These are phyloP conservation scores for Physcomitrellopsis africana DNA, from an alignment of 225 moss, liverwort and hornwort species.

Conservation along the genomic window DNA sequence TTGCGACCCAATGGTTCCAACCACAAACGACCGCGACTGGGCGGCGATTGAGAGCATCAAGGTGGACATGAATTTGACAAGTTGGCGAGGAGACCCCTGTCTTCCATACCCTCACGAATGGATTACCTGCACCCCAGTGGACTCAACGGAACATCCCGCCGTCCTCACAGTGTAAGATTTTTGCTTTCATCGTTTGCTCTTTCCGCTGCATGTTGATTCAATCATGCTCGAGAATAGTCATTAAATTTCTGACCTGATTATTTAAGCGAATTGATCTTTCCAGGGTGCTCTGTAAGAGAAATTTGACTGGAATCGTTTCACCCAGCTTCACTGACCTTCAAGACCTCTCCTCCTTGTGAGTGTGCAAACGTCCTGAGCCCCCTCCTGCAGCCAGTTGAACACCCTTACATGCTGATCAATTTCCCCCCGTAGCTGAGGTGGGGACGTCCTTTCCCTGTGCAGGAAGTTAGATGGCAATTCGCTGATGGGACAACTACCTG, in stretches of 20 bases:
- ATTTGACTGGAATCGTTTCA: slow-evolving; percentile 20
- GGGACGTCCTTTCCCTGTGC: background rate
- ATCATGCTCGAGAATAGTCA: background rate
- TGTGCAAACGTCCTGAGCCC: background rate
- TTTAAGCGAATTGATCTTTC: background rate
- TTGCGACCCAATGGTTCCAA: background rate
- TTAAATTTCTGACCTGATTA: background rate
- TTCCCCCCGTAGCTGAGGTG: background rate
- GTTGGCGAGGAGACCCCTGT: slow-evolving; percentile 51
- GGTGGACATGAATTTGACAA: slow-evolving; percentile 36
- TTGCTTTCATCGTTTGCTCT: too few species aligned
- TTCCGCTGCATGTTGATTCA: too few species aligned
- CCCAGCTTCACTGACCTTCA: slow-evolving; percentile 24
- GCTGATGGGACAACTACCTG: slow-evolving; percentile 27
- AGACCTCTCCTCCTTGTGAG: slow-evolving; percentile 37
- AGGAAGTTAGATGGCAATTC: slow-evolving; percentile 33
- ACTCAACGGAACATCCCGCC: background rate
- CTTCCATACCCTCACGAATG: slow-evolving; percentile 34
- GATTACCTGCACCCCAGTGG: slow-evolving; percentile 24
- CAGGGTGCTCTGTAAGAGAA: slow-evolving; percentile 30
- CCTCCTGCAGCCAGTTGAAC: background rate
- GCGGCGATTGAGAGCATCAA: slow-evolving; percentile 37
- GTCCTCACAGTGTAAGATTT: slow-evolving; percentile 24
- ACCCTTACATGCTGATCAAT: background rate
- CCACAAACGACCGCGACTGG: slow-evolving; percentile 31